Conservation (phyloP, 1,284 basidiomycete genomes). For the Irpex lacteus region DNA sequence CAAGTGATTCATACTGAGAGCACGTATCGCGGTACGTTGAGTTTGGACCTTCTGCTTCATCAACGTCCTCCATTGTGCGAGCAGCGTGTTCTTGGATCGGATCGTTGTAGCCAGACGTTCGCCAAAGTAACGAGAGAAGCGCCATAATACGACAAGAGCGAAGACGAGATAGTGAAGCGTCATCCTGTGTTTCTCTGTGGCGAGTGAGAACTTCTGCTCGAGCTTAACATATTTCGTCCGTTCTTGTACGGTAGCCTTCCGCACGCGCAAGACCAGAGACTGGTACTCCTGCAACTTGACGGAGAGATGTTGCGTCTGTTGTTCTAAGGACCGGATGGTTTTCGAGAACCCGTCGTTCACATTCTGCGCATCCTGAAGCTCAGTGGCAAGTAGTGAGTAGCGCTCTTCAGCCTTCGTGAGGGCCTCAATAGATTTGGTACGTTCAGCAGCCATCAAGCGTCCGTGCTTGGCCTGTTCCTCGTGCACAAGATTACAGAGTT, state of each 20-base stretch:
- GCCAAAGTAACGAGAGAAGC: constrained; percentile 9
- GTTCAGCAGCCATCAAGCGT: background rate
- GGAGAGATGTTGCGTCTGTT: background rate
- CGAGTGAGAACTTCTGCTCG: background rate
- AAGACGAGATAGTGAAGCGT: constrained; percentile 6
- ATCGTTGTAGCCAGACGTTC: background rate
- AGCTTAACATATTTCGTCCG: background rate
- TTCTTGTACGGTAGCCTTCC: background rate
- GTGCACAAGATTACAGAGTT: background rate
- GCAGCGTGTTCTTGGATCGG: background rate
- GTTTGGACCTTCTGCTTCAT: constrained; percentile 7
- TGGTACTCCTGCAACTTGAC: background rate
- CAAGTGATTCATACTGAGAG: background rate
- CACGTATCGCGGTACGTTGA: constrained; percentile 3
- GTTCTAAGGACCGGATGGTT: background rate
- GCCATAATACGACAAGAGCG: constrained; percentile 6
- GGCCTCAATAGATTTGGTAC: background rate
- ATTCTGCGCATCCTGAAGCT: background rate
- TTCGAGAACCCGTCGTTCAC: background rate
- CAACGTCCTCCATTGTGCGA: constrained; percentile 3
- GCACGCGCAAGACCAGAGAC: background rate
- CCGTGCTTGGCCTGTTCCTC: background rate
- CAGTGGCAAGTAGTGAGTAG: background rate
- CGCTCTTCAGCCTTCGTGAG: background rate
- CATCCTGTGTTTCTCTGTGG: background rate